Evolutionary conservation across 179 eudicot species (phyloP).

Genomic region (Heliamphora pulchella): DNA sequence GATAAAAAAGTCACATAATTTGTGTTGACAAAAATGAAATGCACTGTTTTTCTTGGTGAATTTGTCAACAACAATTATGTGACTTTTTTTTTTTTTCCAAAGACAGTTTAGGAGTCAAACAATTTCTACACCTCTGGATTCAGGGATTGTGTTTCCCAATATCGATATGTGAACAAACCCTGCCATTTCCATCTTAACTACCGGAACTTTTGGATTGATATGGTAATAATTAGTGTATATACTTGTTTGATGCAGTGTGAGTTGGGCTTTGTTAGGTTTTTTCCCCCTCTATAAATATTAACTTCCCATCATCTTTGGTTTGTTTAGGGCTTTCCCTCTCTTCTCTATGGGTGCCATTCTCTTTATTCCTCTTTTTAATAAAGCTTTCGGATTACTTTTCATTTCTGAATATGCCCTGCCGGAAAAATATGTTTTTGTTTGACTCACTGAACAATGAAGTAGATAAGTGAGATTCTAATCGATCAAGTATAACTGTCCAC

Average conservation of each 20-base stretch:
- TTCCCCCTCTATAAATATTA: no score
- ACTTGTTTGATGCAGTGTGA: no score
- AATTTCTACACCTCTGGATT: conserved; percentile 3
- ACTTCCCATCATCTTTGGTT: no score
- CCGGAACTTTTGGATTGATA: background rate
- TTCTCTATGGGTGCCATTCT: no score
- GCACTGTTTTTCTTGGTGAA: background rate
- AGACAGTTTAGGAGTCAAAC: background rate
- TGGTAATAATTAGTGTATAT: background rate
- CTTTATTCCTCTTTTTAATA: no score
- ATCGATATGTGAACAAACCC: background rate
- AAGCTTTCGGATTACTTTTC: no score
- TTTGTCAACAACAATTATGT: background rate
- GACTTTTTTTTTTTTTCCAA: background rate
- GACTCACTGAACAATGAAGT: background rate
- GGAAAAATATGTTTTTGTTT: background rate
- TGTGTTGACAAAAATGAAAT: no score
- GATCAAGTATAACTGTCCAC: background rate
- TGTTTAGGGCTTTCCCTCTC: no score
- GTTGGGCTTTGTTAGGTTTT: no score
- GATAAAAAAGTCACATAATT: background rate
- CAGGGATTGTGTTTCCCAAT: background rate
- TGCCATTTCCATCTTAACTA: background rate
- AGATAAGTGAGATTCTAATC: background rate
- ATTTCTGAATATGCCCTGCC: background rate